Evolutionary conservation across 805 yeast genomes (phyloP).

Genomic region (Zygosaccharomyces pseudorouxii): DNA sequence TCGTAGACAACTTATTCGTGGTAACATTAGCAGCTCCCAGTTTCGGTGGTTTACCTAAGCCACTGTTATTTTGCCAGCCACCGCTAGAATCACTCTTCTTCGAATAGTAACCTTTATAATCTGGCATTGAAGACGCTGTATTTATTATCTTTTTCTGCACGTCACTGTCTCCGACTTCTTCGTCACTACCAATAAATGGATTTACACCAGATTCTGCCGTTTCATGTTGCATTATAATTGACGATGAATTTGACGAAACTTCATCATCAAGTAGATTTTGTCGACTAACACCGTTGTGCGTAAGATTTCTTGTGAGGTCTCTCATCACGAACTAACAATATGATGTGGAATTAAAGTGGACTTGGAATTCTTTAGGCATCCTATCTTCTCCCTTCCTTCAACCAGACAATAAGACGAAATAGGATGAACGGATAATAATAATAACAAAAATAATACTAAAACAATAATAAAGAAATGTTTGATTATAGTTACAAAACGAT

Average conservation of each 20-base stretch:
- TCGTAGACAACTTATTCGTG: slow-evolving; percentile 14
- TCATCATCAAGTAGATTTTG: slow-evolving; percentile 8
- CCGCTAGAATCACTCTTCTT: slow-evolving; percentile 9
- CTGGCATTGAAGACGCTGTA: slow-evolving; percentile 1
- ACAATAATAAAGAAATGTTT: background rate
- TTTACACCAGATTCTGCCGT: slow-evolving; percentile 1
- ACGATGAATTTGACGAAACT: background rate
- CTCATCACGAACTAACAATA: background rate
- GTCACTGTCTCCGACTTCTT: slow-evolving; percentile 4
- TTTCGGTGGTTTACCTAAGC: background rate
- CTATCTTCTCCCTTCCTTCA: background rate
- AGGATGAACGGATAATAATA: background rate
- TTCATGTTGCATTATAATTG: background rate
- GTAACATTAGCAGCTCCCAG: background rate
- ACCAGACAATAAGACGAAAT: background rate
- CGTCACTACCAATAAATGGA: slow-evolving; percentile 16
- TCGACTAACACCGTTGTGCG: slow-evolving; percentile 14
- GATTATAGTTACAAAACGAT: slow-evolving; percentile 5
- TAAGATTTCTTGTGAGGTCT: slow-evolving; percentile 23
- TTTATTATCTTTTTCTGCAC: background rate
- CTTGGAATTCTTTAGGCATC: background rate
- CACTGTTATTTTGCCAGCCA: no score
- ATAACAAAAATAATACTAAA: background rate
- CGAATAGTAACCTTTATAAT: slow-evolving; percentile 34
- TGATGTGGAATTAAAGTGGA: background rate